phyloP scores from a whole-genome alignment of 2,329 filamentous ascomycete species.

The Alternaria postmessia region DNA sequence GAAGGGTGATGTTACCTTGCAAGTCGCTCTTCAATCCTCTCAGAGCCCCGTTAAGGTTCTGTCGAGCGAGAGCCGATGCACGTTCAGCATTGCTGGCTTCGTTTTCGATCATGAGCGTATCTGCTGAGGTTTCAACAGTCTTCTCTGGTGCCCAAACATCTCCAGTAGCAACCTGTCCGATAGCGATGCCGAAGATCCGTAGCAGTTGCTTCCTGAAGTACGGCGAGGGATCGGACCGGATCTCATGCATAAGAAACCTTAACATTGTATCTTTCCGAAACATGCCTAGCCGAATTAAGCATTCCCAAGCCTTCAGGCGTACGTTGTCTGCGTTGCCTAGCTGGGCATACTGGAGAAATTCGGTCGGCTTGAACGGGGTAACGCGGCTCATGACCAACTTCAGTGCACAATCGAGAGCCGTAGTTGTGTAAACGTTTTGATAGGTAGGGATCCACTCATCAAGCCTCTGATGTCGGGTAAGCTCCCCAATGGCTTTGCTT shows the following conservation, averaged over 20 bases:
- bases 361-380: slow-evolving; percentile 61
- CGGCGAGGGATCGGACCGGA: slow-evolving; percentile 65
- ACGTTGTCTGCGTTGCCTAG: slow-evolving; percentile 67
- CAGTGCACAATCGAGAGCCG: slow-evolving; percentile 67
- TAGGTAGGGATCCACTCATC: slow-evolving; percentile 73
- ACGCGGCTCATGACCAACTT: slow-evolving; percentile 63
- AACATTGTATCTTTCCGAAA: slow-evolving; percentile 60
- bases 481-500: slow-evolving; percentile 65
- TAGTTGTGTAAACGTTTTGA: slow-evolving; percentile 69
- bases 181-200: slow-evolving; percentile 61
- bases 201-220: slow-evolving; percentile 64
- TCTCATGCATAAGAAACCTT: slow-evolving; percentile 64
- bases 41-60: slow-evolving; percentile 66
- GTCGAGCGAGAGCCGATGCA: slow-evolving; percentile 63
- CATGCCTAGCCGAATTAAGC: slow-evolving; percentile 64
- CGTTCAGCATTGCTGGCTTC: slow-evolving; percentile 54
- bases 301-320: slow-evolving; percentile 66
- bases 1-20: slow-evolving; percentile 58
- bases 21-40: slow-evolving; percentile 64
- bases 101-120: slow-evolving; percentile 65
- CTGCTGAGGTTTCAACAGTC: slow-evolving; percentile 43
- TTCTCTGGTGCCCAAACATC: slow-evolving; percentile 49
- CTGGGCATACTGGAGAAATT: slow-evolving; percentile 69
- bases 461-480: slow-evolving; percentile 69
- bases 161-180: slow-evolving; percentile 68